These are phyloP conservation scores for Aspergillus kassunensis DNA, from an alignment of 495 filamentous ascomycete species.

Conservation along the genomic window DNA sequence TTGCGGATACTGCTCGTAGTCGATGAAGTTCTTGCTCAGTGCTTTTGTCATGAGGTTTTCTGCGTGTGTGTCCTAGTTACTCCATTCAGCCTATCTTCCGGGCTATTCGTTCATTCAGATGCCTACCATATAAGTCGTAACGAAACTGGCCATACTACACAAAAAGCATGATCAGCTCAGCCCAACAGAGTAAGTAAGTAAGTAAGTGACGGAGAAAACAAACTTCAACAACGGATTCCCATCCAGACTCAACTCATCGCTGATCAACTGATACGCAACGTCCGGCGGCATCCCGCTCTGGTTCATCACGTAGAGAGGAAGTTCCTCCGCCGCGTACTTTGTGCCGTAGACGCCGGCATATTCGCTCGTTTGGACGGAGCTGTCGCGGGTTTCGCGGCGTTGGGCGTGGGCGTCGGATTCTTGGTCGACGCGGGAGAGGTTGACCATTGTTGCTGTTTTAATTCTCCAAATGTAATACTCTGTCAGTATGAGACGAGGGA, in stretches of 20 bases:
- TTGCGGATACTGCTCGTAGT: slow-evolving; percentile 84
- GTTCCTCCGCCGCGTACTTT: slow-evolving; percentile 64
- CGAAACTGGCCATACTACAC: slow-evolving; percentile 68
- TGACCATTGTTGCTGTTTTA: slow-evolving; percentile 10
- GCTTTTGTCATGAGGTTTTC: slow-evolving; percentile 81
- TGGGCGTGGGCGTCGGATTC: slow-evolving; percentile 6
- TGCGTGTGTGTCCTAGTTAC: slow-evolving; percentile 67
- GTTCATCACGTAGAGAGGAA: slow-evolving; percentile 74
- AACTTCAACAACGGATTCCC: slow-evolving; percentile 82
- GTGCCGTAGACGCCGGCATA: slow-evolving; percentile 66
- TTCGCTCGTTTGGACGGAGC: slow-evolving; percentile 34
- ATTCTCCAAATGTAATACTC: neutral
- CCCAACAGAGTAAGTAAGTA: neutral
- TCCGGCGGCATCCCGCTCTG: slow-evolving; percentile 75
- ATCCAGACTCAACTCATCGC: slow-evolving; percentile 78
- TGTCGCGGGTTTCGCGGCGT: slow-evolving; percentile 6
- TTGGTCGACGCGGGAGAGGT: slow-evolving; percentile 14
- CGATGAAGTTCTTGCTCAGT: slow-evolving; percentile 85
- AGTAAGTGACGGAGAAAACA: slow-evolving; percentile 18
- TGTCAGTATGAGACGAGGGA: neutral
- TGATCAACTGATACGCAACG: slow-evolving; percentile 80
- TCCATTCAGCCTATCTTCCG: neutral
- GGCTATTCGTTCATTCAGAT: too few species aligned
- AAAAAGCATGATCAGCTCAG: slow-evolving; percentile 7
- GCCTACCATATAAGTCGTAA: slow-evolving; percentile 82